Evolutionary conservation across 2,329 filamentous ascomycete species (phyloP).

Genomic region (Lomentospora prolificans): DNA sequence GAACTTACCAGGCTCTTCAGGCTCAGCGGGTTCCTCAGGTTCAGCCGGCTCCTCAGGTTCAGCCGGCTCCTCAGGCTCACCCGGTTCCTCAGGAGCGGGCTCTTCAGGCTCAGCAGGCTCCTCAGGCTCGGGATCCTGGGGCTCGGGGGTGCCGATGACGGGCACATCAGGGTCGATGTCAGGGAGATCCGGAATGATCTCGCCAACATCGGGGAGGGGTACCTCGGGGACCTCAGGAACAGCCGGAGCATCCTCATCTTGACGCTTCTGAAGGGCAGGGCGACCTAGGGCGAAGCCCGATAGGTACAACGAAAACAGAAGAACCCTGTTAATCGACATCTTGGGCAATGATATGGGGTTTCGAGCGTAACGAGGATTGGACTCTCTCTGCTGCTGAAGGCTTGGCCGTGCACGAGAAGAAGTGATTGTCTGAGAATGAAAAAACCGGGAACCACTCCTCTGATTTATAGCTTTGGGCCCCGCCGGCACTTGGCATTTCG

Average conservation of each 20-base stretch:
- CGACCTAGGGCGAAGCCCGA: constrained; percentile 2
- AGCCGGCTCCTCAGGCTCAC: too few relatives aligned
- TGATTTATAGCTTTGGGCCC: neutral
- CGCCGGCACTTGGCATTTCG: neutral
- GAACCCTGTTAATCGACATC: constrained; percentile 6
- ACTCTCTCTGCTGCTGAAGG: neutral
- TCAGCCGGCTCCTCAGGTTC: too few relatives aligned
- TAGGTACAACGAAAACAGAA: constrained; percentile 3
- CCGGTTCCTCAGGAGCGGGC: too few relatives aligned
- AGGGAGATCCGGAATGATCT: neutral
- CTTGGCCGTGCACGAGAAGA: neutral
- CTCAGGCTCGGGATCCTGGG: neutral
- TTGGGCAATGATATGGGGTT: neutral
- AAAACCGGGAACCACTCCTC: neutral
- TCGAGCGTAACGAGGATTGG: neutral
- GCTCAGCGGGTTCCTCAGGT: too few relatives aligned
- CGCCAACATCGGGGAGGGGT: neutral
- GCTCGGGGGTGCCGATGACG: neutral
- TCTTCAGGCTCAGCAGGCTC: neutral
- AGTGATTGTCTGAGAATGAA: neutral
- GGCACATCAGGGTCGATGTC: neutral
- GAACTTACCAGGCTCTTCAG: too few relatives aligned
- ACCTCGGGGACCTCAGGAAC: neutral
- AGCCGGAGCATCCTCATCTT: neutral
- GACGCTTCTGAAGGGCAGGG: neutral